Base-by-base conservation (phyloP, 345 rosid genomes). In the Excoecaria agallocha region DNA sequence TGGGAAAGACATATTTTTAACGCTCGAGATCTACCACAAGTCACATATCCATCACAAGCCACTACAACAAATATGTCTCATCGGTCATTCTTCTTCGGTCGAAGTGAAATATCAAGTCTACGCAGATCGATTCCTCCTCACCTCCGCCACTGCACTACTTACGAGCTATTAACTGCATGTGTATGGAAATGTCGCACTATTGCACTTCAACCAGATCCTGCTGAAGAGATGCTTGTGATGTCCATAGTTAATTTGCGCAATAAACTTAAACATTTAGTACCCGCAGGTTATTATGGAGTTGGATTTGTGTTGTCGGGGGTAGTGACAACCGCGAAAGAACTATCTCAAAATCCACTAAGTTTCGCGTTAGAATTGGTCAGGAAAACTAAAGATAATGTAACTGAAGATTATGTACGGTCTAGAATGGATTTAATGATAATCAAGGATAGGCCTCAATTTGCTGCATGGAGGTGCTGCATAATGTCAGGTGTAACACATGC, bases 261-360 rank as follows among this genome's bases (percentile, higher is more conserved):
- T 0, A 52, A 13, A 13, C 13, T 41, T 19, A 50, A 43, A 16
- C 55, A 45, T 0, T 10, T 22, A 64, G 8, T 78, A 15, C 69
- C 68, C 0, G 12, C 15, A 0, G 88, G 87, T 6, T 88, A 83
- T 37, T 84, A 86, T 20, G 90, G 89, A 4, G 83, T 80, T 72
- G 85, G 74, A 12, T 65, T 80, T 45, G 75, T 74, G 22, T 74
- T 50, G 9, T 77, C 84, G 0, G 74, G 62, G 0, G 81, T 84
- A 35, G 71, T 77, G 20, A 48, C 86, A 12, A 81, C 73, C 0
- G 84, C 79, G 0, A 73, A 24, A 15, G 59, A 76, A 13, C 63
- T 86, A 5, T 5, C 37, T 0, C 56, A 25, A 16, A 76, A 66
- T 4, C 78, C 87, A 0, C 19, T 88, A 1, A 83, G 78, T 45